phyloP scores from a whole-genome alignment of 192 early-diverging fungal species.

The Linnemannia zychae region DNA sequence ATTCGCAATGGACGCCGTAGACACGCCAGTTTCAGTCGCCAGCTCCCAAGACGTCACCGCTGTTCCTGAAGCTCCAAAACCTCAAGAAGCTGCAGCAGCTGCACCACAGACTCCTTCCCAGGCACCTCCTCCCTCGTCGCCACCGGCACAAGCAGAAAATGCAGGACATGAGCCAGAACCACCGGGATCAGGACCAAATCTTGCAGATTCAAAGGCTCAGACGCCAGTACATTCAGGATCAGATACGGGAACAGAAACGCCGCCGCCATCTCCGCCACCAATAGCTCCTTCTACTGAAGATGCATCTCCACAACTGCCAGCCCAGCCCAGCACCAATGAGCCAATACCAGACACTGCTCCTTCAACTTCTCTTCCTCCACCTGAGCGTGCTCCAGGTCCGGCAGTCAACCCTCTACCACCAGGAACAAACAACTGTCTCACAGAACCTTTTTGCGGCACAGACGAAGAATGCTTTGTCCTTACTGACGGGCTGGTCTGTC shows the following conservation, averaged over 20 bases:
- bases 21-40: background rate
- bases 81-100: background rate
- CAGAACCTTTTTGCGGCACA: constrained; percentile 2
- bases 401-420: constrained; percentile 26
- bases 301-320: background rate
- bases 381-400: constrained; percentile 17
- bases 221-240: background rate
- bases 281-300: background rate
- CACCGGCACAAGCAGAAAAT: too few relatives aligned
- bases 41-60: background rate
- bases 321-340: background rate
- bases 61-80: background rate
- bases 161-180: background rate
- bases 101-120: background rate
- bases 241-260: background rate
- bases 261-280: background rate
- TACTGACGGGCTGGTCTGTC: constrained; percentile 39
- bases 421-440: constrained; percentile 36
- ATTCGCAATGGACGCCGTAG: background rate
- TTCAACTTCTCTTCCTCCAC: too few relatives aligned
- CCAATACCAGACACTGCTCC: background rate
- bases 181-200: background rate
- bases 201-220: background rate
- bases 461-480: constrained; percentile 48
- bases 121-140: too few relatives aligned